phyloP scores from a whole-genome alignment of 768 basidiomycete species.

The Termitomyces sp. region DNA sequence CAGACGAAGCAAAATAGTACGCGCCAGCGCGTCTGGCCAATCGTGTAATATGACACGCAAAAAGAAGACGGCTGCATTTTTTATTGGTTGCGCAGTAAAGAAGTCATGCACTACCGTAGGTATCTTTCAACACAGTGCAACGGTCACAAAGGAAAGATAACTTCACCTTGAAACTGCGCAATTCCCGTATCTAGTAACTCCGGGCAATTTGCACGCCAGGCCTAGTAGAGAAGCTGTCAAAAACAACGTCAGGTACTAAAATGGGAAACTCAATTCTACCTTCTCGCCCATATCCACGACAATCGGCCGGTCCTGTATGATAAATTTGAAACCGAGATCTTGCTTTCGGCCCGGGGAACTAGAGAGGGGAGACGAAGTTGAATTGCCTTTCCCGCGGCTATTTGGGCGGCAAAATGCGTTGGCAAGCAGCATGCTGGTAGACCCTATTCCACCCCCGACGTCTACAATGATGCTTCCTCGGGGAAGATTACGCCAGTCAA shows the following conservation, averaged over 20 bases:
- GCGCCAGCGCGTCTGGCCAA: constrained; percentile 62
- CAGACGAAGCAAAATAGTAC: constrained; percentile 36
- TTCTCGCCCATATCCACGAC: constrained; percentile 50
- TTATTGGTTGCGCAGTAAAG: constrained; percentile 56
- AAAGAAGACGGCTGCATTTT: constrained; percentile 57
- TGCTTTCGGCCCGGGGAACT: constrained; percentile 12
- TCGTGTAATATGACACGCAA: constrained; percentile 72
- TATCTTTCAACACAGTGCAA: neutral
- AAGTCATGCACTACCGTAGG: constrained; percentile 59
- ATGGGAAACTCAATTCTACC: constrained; percentile 25
- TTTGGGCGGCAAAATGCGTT: constrained; percentile 23
- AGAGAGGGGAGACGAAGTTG: neutral
- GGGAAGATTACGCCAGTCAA: constrained; percentile 50
- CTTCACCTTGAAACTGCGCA: constrained; percentile 46
- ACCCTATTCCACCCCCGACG: constrained; percentile 67
- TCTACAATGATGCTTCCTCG: constrained; percentile 53
- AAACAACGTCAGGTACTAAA: neutral
- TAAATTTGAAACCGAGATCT: constrained; percentile 31
- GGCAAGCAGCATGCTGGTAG: constrained; percentile 33
- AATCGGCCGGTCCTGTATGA: constrained; percentile 57
- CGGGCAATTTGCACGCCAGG: constrained; percentile 56
- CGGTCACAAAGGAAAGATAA: neutral
- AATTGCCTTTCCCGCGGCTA: neutral
- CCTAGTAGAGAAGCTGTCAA: constrained; percentile 20
- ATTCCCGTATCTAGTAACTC: constrained; percentile 49